Evolutionary conservation across 331 rosid species (phyloP).

Genomic region (Cucumis variabilis): DNA sequence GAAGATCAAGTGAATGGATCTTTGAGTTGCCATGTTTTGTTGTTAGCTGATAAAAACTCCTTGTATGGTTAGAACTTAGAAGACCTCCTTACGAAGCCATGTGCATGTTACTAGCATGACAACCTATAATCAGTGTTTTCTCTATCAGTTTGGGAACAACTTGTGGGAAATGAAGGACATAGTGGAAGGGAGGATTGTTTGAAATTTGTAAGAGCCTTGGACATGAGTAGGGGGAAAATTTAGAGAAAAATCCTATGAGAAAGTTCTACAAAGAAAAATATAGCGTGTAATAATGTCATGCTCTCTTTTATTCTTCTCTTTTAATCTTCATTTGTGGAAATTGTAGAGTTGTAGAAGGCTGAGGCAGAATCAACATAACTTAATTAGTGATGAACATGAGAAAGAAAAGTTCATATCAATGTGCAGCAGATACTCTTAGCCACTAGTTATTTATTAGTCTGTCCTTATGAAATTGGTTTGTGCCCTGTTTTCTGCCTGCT

Average conservation of each 20-base stretch:
- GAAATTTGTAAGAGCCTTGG: neutral
- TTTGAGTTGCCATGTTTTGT: neutral
- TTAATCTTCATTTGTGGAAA: neutral
- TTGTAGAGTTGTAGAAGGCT: neutral
- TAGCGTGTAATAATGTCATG: neutral
- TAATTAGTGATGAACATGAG: neutral
- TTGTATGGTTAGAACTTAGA: neutral
- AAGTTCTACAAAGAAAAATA: neutral
- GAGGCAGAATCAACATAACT: constrained; percentile 2
- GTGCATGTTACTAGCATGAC: neutral
- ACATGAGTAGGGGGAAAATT: neutral
- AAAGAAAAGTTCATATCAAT: neutral
- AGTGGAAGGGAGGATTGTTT: neutral
- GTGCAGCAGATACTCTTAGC: neutral
- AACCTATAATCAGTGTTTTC: neutral
- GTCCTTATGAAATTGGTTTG: neutral
- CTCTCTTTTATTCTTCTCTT: neutral
- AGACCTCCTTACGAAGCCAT: neutral
- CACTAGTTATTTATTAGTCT: neutral
- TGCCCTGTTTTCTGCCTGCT: neutral
- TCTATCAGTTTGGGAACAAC: neutral
- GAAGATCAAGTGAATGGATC: neutral
- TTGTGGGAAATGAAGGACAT: neutral
- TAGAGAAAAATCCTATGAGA: neutral
- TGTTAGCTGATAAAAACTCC: neutral